A percentile compares a stretch with the other conserved stretches of the same genome.
phyloP scores from a whole-genome alignment of 2,329 filamentous ascomycete species.

The Amylocarpus encephaloides region DNA sequence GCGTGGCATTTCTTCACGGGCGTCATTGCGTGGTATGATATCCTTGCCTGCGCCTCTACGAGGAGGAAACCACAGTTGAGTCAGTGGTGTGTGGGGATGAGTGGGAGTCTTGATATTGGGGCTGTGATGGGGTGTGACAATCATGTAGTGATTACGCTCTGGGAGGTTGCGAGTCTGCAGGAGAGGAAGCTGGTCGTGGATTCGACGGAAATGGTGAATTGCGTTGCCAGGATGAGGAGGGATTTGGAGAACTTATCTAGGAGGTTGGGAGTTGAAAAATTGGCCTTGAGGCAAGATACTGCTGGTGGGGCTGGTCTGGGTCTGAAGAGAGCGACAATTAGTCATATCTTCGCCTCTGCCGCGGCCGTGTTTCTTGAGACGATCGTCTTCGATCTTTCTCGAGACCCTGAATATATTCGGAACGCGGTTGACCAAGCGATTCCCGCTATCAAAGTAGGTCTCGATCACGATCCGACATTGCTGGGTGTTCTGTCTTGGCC shows the following conservation, averaged over 20 bases:
- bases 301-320: too few species aligned
- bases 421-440: slow-evolving; percentile 9
- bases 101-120: neutral
- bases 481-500: slow-evolving; percentile 17
- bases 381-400: neutral
- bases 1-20: slow-evolving; percentile 2
- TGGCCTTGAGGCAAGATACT: too few species aligned
- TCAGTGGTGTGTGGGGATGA: neutral
- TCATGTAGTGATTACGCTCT: slow-evolving; percentile 16
- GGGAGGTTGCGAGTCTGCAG: too few species aligned
- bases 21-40: slow-evolving; percentile 13
- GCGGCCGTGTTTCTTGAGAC: too few species aligned
- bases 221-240: too few species aligned
- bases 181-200: slow-evolving; percentile 3
- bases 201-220: too few species aligned
- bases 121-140: too few species aligned
- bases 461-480: slow-evolving; percentile 11
- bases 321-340: too few species aligned
- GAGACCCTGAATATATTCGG: neutral
- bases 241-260: too few species aligned
- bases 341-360: too few species aligned
- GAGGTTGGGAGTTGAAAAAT: too few species aligned
- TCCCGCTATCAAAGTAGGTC: slow-evolving; percentile 3
- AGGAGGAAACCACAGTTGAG: neutral
- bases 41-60: neutral